Evolutionary conservation across 805 yeast species (phyloP).

Genomic region (Ogataea pini): DNA sequence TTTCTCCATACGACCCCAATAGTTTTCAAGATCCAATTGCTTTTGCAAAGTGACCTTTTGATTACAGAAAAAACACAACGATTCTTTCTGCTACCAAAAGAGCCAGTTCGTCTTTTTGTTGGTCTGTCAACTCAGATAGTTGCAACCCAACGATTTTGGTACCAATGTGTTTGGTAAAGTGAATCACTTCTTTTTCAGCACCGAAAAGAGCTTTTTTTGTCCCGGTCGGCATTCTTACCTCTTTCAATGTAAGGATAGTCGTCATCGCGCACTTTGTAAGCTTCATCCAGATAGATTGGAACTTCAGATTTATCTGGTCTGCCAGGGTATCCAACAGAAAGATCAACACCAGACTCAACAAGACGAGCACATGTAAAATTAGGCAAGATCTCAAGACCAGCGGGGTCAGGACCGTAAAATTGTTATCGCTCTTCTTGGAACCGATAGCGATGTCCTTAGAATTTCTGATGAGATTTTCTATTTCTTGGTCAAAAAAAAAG

Average conservation of each 20-base stretch:
- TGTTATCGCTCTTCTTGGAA: slow-evolving; percentile 1
- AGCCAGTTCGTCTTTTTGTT: slow-evolving; percentile 49
- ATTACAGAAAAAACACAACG: slow-evolving; percentile 51
- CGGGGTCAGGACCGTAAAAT: slow-evolving; percentile 18
- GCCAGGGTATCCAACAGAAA: slow-evolving; percentile 40
- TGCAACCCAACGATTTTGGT: slow-evolving; percentile 50
- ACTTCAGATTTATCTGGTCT: slow-evolving; percentile 23
- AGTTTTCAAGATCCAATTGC: slow-evolving; percentile 45
- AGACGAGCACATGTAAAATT: slow-evolving; percentile 32
- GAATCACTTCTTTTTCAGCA: slow-evolving; percentile 41
- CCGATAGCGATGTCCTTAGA: slow-evolving; percentile 13
- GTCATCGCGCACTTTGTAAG: slow-evolving; percentile 36
- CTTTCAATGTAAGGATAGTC: slow-evolving; percentile 30
- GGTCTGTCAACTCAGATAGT: slow-evolving; percentile 40
- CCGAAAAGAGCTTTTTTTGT: slow-evolving; percentile 38
- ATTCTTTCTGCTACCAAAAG: slow-evolving; percentile 47
- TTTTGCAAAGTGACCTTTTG: slow-evolving; percentile 45
- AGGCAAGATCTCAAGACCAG: slow-evolving; percentile 30
- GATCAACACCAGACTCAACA: slow-evolving; percentile 37
- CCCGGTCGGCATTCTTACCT: slow-evolving; percentile 18
- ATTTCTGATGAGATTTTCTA: slow-evolving; percentile 21
- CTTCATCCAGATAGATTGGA: slow-evolving; percentile 43
- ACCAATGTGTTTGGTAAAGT: slow-evolving; percentile 48
- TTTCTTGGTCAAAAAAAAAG: slow-evolving; percentile 21
- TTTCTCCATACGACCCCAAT: slow-evolving; percentile 45